Conservation (phyloP, 192 early-diverging fungal species). For the Allomyces macrogynus region DNA sequence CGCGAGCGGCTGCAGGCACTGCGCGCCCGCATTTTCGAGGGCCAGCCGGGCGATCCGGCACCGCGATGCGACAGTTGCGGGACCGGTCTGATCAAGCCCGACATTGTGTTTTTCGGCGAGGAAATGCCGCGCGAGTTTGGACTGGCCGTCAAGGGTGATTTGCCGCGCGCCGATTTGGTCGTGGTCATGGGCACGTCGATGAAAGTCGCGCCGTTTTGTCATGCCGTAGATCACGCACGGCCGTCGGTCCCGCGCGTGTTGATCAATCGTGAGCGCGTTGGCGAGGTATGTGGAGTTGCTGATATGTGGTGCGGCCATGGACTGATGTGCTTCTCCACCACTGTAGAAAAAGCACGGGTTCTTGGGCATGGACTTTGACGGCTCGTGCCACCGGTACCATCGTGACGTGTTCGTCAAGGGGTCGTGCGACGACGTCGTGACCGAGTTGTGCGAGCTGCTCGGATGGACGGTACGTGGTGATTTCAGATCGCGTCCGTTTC, state of each 20-base stretch:
- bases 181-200: slow-evolving; percentile 89
- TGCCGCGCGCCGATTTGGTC: slow-evolving; percentile 55
- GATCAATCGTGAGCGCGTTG: slow-evolving; percentile 72
- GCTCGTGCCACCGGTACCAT: too few relatives aligned
- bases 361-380: too few relatives aligned
- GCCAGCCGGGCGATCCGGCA: too few relatives aligned
- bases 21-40: too few relatives aligned
- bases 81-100: slow-evolving; percentile 66
- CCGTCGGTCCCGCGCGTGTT: slow-evolving; percentile 57
- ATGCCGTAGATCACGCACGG: slow-evolving; percentile 43
- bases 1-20: too few relatives aligned
- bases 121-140: slow-evolving; percentile 28
- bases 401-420: too few relatives aligned
- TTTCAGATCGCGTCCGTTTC: too few relatives aligned
- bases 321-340: neutral
- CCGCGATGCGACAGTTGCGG: too few relatives aligned
- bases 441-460: too few relatives aligned
- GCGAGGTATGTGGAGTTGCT: slow-evolving; percentile 15
- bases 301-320: neutral
- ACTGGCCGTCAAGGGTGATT: slow-evolving; percentile 25
- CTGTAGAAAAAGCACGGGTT: slow-evolving; percentile 1
- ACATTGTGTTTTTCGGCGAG: slow-evolving; percentile 96
- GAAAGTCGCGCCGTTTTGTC: slow-evolving; percentile 75
- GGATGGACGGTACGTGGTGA: too few relatives aligned
- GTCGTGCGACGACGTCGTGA: too few relatives aligned